Base-by-base conservation (phyloP, 257 asterid species). In the Nicotiana tabacum region DNA sequence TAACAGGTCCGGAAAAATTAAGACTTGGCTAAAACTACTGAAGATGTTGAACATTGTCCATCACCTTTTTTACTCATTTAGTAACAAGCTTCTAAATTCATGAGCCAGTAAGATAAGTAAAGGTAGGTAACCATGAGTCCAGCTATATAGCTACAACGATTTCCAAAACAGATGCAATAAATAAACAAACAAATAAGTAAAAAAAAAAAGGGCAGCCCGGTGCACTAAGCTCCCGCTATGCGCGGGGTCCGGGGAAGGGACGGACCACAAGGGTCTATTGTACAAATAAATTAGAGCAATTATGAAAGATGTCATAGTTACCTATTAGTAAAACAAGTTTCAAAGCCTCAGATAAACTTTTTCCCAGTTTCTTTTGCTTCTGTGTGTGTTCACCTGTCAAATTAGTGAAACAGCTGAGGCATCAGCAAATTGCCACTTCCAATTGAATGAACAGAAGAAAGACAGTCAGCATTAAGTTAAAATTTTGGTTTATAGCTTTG, bases 281-380 rank as follows among this genome's bases (percentile, higher is more conserved):
- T 39, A 39, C 11, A 39, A 39, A 39, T 39, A 39, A 39, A 39
- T 39, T 39, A 39, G 48, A 39, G 64, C 9, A 21, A 33, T 24
- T 70, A 55, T 32, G 83, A 48, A 64, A 77, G 12, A 58, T 82
- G 56, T 64, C 66, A 57, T 60, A 76, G 39, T 70, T 87, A 95
- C 98, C 98, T 87, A 95, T 90, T 62, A 95, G 95, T 89, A 96
- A 86, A 85, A 96, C 97, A 88, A 96, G 98, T 88, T 96, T 96
- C 87, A 95, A 81, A 17, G 99, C 98, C 85, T 93, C 97, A 55
- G 97, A 89, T 66, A 95, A 87, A 86, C 92, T 84, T 87, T 90
- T 89, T 65, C 87, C 97, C 12, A 93, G 92, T 66, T 89, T 92
- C 85, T 85, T 88, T 81, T 80, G 89, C 89, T 85, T 92, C 83